phyloP scores from a whole-genome alignment of 192 early-diverging fungal species.

The Coemansia sp. region DNA sequence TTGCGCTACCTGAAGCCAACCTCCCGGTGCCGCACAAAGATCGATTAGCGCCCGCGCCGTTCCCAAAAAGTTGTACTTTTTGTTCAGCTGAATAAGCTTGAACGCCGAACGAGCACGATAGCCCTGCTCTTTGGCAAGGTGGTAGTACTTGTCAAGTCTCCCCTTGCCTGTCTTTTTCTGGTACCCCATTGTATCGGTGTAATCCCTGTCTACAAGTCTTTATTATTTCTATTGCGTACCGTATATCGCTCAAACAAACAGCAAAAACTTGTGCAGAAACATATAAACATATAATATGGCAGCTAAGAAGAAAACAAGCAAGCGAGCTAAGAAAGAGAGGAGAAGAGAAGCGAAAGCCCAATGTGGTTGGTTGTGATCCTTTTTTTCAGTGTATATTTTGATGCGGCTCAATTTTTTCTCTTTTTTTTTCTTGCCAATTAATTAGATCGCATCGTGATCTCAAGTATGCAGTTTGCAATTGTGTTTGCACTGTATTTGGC shows the following conservation, averaged over 20 bases:
- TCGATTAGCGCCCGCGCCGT: slow-evolving; percentile 87
- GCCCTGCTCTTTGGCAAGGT: slow-evolving; percentile 99
- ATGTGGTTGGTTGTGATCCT: no score
- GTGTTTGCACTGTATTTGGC: no score
- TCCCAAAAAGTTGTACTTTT: slow-evolving; percentile 96
- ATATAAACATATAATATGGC: neutral
- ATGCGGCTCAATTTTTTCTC: no score
- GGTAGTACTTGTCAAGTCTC: slow-evolving; percentile 99
- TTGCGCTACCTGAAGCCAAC: slow-evolving; percentile 95
- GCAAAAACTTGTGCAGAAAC: neutral
- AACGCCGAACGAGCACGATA: slow-evolving; percentile 98
- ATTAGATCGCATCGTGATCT: no score
- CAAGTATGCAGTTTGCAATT: no score
- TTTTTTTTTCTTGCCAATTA: no score
- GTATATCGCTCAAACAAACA: no score
- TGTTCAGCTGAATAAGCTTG: slow-evolving; percentile 99
- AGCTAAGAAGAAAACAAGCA: neutral
- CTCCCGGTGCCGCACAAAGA: slow-evolving; percentile 98
- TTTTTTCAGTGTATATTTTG: no score
- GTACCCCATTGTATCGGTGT: slow-evolving; percentile 39
- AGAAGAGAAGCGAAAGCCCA: neutral
- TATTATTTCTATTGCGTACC: no score
- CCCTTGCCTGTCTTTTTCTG: slow-evolving; percentile 79
- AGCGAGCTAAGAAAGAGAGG: neutral
- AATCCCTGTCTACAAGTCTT: neutral